Evolutionary conservation across 1,284 basidiomycete species (phyloP), one percentile per base, ranked within the genome.

Genomic region (Tilletiaria anomala): DNA sequence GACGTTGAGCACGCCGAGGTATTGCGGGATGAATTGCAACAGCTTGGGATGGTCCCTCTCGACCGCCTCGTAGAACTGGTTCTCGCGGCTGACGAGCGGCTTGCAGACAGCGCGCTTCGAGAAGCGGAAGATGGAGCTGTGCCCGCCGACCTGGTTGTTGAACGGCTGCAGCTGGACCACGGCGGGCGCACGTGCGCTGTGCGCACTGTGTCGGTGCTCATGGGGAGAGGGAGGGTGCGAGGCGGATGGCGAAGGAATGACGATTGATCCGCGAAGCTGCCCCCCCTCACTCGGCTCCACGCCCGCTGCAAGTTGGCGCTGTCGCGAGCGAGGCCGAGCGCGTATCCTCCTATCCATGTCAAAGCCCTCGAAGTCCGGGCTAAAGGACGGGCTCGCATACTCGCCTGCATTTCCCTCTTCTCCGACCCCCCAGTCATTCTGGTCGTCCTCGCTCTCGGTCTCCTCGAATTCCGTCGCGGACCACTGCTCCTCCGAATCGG

Each of bases 71-170:
- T 99, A 99, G 65, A 99, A 96, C 38, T 94, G 73, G 65, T 99
- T 97, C 70, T 99, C 91, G 38, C 88, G 78, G 16, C 85, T 88
- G 12, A 94, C 87, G 6, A 97, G 77, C 15, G 91, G 91, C 86
- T 99, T 99, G 75, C 91, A 99, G 15, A 99, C 88, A 8, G 93
- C 91, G 42, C 88, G 77, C 56, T 87, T 86, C 2, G 91, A 96
- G 61, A 99, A 97, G 67, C 89, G 89, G 71, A 97, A 97, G 60
- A 99, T 94, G 47, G 86, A 82, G 55, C 78, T 86, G 68, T 99
- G 91, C 1, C 91, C 91, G 32, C 91, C 91, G 18, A 99, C 91
- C 69, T 96, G 89, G 62, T 99, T 94, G 42, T 85, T 79, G 70
- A 93, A 99, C 2, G 93, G 93, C 44, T 84, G 80, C 4, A 99